Evolutionary conservation across 1,284 basidiomycete genomes (phyloP), one percentile per base, ranked within the genome.

Genomic region (Phaffia rhodozyma): DNA sequence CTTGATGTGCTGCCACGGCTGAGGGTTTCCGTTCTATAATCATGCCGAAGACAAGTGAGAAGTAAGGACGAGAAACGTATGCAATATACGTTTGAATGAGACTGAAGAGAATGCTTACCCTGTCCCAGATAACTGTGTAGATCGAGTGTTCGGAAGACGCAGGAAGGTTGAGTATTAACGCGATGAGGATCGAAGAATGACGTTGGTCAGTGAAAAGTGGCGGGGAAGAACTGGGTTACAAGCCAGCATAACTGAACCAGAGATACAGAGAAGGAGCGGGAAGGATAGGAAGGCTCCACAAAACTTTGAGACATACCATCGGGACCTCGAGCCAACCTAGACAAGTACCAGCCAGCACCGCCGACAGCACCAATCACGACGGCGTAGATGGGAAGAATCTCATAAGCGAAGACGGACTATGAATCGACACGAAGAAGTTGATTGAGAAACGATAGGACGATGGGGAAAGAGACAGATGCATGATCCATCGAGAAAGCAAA

Each of bases 1-100:
- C 72, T 86, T 80, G 72, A 89, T 80, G 66, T 81, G 79, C 73
- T 86, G 86, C 86, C 86, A 89, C 23, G 87, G 87, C 16, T 84
- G 83, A 16, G 86, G 86, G 79, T 89, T 89, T 72, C 70, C 78
- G 78, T 83, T 86, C 55, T 85, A 56, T 13, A 16, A 11, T 7
- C 2, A 4, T 4, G n/a, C 13, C 54, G 21, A 23, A 38, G 7
- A 55, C 5, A 32, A n/a, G n/a, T 30, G n/a, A 38, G 5, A 27
- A 16, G 52, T 32, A 32, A 27, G 52, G 11, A 13, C 52, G 7
- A 53, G 18, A 2, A 32, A 16, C 5, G 18, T 9, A 34, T 34
- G 5, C 32, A 32, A 38, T n/a, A 30, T n/a, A 38, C 21, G 38
- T 34, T 5, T 34, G 38, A 11, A 7, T 7, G 13, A 43, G 5